Conservation (phyloP, 257 asterid species). For the Forsythia viridissima region DNA sequence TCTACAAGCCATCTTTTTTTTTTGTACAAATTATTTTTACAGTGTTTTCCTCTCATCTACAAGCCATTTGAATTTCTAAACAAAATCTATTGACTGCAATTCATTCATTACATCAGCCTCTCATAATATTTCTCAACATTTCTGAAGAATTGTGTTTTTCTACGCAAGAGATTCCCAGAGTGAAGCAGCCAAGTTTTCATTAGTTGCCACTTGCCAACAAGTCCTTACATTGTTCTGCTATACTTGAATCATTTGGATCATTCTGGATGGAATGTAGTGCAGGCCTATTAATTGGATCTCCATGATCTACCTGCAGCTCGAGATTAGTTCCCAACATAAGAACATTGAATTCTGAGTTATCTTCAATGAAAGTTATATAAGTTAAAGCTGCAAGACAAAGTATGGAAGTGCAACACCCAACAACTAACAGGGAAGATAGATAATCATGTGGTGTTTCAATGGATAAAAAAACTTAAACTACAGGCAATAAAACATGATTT, state of each 20-base stretch:
- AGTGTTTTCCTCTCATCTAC: slow-evolving; percentile 59
- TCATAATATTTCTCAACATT: slow-evolving; percentile 65
- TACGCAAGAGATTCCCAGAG: slow-evolving; percentile 67
- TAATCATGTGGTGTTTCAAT: too few species aligned
- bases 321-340: too few species aligned
- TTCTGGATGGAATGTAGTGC: slow-evolving; percentile 32
- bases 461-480: too few species aligned
- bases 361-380: too few species aligned
- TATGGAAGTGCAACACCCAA: too few species aligned
- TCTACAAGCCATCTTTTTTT: too few species aligned
- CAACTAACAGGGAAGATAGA: not conserved
- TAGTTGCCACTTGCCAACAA: slow-evolving; percentile 48
- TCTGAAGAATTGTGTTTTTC: slow-evolving; percentile 58
- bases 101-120: slow-evolving; percentile 44
- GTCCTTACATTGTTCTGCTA: slow-evolving; percentile 52
- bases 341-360: too few species aligned
- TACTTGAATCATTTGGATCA: slow-evolving; percentile 39
- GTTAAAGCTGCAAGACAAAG: too few species aligned
- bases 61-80: slow-evolving; percentile 66
- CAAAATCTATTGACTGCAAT: slow-evolving; percentile 49
- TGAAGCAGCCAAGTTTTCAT: slow-evolving; percentile 51
- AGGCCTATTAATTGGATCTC: slow-evolving; percentile 20
- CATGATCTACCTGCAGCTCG: too few species aligned
- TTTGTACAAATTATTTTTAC: too few species aligned
- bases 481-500: not conserved